A percentile compares a stretch with the other conserved stretches of the same genome.
Evolutionary conservation across 495 filamentous ascomycete genomes (phyloP).

Genomic region (Talaromyces thailandensis): DNA sequence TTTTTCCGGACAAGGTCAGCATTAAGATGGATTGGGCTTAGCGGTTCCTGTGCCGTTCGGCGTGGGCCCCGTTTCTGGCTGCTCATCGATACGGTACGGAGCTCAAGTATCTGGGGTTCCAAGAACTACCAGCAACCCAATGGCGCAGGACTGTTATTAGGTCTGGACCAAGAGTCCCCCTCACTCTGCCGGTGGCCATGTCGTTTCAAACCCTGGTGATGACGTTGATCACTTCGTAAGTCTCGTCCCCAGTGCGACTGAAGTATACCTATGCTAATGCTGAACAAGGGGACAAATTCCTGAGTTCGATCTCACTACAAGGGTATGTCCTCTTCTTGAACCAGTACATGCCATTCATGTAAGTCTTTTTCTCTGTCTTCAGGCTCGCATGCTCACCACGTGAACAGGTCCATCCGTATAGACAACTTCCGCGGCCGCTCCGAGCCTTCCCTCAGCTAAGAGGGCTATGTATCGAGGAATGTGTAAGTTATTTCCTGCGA

Average conservation of each 20-base stretch:
- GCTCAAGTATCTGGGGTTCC: background rate
- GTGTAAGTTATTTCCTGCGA: background rate
- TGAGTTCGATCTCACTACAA: background rate
- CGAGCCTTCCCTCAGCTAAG: background rate
- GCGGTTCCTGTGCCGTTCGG: background rate
- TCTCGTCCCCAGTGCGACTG: background rate
- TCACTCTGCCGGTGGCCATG: background rate
- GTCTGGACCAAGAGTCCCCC: background rate
- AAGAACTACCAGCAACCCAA: too few species aligned
- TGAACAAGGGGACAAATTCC: background rate
- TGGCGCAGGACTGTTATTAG: background rate
- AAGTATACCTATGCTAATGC: background rate
- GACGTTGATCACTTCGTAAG: background rate
- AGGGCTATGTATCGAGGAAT: background rate
- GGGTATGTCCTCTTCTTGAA: background rate
- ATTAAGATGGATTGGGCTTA: background rate
- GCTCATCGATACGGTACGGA: background rate
- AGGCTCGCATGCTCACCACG: too few species aligned
- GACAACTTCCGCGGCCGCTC: constrained; percentile 2
- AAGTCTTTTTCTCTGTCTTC: background rate
- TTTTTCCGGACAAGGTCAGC: too few species aligned
- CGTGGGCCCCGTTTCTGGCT: too few species aligned
- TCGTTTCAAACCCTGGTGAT: background rate
- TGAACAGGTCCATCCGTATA: background rate
- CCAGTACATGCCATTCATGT: constrained; percentile 3